Evolutionary conservation across 164 flowering plant species (phyloP), one percentile per base, ranked within the genome.

Genomic region (Nymphaea colorata): DNA sequence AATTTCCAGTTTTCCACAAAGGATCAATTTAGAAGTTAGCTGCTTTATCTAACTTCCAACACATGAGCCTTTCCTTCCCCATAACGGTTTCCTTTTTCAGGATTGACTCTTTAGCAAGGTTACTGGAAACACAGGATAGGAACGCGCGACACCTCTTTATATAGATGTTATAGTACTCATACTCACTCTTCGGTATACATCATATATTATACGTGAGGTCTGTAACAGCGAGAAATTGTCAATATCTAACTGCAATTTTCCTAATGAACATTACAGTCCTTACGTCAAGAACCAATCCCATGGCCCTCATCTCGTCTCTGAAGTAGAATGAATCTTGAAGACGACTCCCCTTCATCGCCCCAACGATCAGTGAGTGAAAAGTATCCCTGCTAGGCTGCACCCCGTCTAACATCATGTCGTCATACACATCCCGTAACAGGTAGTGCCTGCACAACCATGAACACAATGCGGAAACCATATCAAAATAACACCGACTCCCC

Each of bases 261-360:
- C 14, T 15, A 10, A 51, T 51, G 8, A 51, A 51, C 8, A 15
- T 51, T 10, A 51, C 57, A 64, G 44, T 17, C 64, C 88, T 73
- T 84, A 91, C 98, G 84, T 94, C 97, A 68, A 97, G 98, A 64
- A 80, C 66, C 79, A 94, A 77, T 61, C 98, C 98, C 93, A 86
- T 79, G 43, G 87, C 64, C 69, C 81, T 89, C 98, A 94, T 94
- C 73, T 91, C 82, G 43, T 94, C 88, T 41, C 80, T 78, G 77
- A 91, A 94, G 79, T 74, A 94, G 76, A 91, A 82, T 42, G 93
- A 87, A 65, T 94, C 96, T 71, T 94, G 91, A 80, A 94, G 66
- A 0, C 95, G 82, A 69, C 79, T 79, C 25, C 97, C 93, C 79
- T 77, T 88, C 93, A 91, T 84, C 17, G 90, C 77, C 60, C 93